Evolutionary conservation across 805 yeast genomes (phyloP).

Genomic region (Candida oleophila): DNA sequence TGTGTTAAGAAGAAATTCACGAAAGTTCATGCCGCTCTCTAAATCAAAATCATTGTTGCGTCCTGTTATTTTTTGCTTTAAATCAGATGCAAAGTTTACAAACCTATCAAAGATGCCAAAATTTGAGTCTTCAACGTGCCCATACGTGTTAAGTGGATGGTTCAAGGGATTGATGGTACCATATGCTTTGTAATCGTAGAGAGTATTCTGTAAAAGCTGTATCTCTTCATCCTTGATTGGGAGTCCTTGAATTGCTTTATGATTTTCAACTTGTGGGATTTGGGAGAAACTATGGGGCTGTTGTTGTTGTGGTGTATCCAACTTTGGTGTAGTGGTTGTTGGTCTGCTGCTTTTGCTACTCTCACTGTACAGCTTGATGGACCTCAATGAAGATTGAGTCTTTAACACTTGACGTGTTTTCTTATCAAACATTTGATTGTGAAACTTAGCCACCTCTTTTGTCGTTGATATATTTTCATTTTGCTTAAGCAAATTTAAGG

Average conservation of each 20-base stretch:
- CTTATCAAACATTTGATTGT: slow-evolving; percentile 19
- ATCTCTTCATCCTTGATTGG: slow-evolving; percentile 6
- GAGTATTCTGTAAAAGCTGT: slow-evolving; percentile 1
- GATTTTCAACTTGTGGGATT: not conserved
- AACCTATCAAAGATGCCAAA: slow-evolving; percentile 1
- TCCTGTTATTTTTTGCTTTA: not conserved
- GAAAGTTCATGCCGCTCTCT: slow-evolving; percentile 2
- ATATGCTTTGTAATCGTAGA: not conserved
- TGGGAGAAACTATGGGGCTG: no score
- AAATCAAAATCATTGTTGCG: not conserved
- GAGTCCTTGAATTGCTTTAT: not conserved
- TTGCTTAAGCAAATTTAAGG: slow-evolving; percentile 35
- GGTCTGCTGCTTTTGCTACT: not conserved
- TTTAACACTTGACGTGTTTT: slow-evolving; percentile 24
- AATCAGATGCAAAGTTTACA: not conserved
- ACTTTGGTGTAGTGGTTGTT: not conserved
- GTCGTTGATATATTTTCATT: slow-evolving; percentile 33
- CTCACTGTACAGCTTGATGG: slow-evolving; percentile 8
- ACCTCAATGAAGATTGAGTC: slow-evolving; percentile 25
- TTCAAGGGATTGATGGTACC: not conserved
- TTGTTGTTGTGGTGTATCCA: no score
- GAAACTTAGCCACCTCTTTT: slow-evolving; percentile 26
- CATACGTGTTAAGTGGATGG: slow-evolving; percentile 4
- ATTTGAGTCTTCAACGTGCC: slow-evolving; percentile 1
- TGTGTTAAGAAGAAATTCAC: not conserved